Conservation (phyloP, 2,329 filamentous ascomycete genomes). For the Apiospora kogelbergensis region DNA sequence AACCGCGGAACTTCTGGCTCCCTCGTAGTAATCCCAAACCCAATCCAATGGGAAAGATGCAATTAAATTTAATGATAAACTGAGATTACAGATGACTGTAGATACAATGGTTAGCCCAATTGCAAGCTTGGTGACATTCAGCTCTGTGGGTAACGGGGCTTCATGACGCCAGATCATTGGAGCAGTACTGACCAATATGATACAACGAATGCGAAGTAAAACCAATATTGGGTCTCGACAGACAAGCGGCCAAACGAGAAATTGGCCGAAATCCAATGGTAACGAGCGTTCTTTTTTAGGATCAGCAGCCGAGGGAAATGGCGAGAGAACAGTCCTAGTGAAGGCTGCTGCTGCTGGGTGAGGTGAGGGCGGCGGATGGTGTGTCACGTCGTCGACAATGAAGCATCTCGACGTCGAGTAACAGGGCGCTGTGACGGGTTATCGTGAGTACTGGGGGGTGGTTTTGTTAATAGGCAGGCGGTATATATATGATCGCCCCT, state of each 20-base stretch:
- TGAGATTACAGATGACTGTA: conserved; percentile 31
- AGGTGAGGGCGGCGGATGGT: conserved; percentile 23
- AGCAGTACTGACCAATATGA: conserved; percentile 42
- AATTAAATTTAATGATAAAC: conserved; percentile 29
- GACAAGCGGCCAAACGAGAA: not conserved
- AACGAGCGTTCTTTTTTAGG: not conserved
- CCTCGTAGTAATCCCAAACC: not conserved
- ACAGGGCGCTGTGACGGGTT: conserved; percentile 12
- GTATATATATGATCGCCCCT: conserved; percentile 28
- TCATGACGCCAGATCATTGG: conserved; percentile 23
- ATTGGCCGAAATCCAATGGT: not conserved
- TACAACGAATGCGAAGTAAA: conserved; percentile 32
- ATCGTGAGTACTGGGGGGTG: conserved; percentile 15
- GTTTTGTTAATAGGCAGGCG: conserved; percentile 17
- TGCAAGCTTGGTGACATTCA: not conserved
- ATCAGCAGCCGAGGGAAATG: conserved; percentile 17
- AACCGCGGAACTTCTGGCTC: not conserved
- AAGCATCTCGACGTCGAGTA: conserved; percentile 35
- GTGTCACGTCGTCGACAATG: conserved; percentile 25
- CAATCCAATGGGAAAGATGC: conserved; percentile 19
- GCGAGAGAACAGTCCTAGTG: conserved; percentile 21
- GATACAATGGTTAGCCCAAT: conserved; percentile 4
- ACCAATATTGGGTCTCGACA: conserved; percentile 16
- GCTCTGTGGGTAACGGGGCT: conserved; percentile 7
- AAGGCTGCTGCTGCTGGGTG: conserved; percentile 18